A percentile compares a stretch with the other conserved stretches of the same genome.
Conservation (phyloP, 2,329 filamentous ascomycete species). For the Aspergillus pseudoterreus region DNA sequence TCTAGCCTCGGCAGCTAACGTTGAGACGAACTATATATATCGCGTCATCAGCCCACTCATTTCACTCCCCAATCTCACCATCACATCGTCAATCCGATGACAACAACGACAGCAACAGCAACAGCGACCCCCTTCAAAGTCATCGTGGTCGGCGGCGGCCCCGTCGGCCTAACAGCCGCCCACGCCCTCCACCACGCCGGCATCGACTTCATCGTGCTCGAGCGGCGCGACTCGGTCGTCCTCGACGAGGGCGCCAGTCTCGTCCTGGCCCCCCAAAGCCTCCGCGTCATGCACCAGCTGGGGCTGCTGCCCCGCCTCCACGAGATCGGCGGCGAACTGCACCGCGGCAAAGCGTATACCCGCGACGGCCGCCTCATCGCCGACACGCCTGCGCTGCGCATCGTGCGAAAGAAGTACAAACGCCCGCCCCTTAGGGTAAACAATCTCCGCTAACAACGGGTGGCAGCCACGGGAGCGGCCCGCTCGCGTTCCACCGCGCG, state of each 20-base stretch:
- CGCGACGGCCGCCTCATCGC: not conserved
- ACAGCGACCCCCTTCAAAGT: slow-evolving; percentile 19
- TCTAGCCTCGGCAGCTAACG: too few species aligned
- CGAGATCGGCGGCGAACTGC: not conserved
- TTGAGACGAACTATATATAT: too few species aligned
- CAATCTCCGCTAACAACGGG: too few species aligned
- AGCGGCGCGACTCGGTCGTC: slow-evolving; percentile 22
- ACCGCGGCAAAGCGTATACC: not conserved
- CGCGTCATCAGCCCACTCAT: too few species aligned
- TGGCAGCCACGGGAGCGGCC: slow-evolving; percentile 8
- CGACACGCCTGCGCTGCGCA: too few species aligned
- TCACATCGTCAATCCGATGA: too few species aligned
- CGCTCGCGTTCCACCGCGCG: slow-evolving; percentile 11
- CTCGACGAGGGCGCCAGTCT: slow-evolving; percentile 27
- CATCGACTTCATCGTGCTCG: slow-evolving; percentile 35
- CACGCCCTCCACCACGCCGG: slow-evolving; percentile 16
- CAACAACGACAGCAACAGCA: too few species aligned
- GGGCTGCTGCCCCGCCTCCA: not conserved
- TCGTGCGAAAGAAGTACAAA: slow-evolving; percentile 1
- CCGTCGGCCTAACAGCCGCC: slow-evolving; percentile 15
- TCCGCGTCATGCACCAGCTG: slow-evolving; percentile 10
- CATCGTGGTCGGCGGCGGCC: slow-evolving; percentile 16
- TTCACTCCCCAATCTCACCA: too few species aligned
- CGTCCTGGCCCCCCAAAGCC: slow-evolving; percentile 21
- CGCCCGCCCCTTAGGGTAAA: too few species aligned